These are phyloP conservation scores for Annulohypoxylon bovei DNA, from an alignment of 495 filamentous ascomycete genomes.

Conservation along the genomic window DNA sequence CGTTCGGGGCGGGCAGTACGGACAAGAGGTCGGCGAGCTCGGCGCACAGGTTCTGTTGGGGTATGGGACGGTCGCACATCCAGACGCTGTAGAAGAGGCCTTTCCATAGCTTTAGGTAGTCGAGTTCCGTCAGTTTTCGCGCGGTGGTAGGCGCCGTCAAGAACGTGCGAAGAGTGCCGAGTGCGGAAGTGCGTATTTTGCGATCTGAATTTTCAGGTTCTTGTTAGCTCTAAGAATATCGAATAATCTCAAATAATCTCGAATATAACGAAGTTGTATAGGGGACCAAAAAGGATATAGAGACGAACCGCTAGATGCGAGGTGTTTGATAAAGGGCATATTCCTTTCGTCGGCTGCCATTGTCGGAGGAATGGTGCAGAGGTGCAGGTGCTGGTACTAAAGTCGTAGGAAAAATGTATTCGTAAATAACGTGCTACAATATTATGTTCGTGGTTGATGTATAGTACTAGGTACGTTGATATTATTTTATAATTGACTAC, in stretches of 20 bases:
- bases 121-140: constrained; percentile 69
- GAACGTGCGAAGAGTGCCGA: constrained; percentile 81
- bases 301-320: constrained; percentile 61
- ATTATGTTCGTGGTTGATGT: too few relatives aligned
- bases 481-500: neutral
- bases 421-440: too few relatives aligned
- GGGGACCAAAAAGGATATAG: neutral
- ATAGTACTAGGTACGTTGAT: neutral
- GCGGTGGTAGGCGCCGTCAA: constrained; percentile 69
- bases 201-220: constrained; percentile 64
- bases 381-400: neutral
- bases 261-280: neutral
- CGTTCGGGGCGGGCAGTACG: constrained; percentile 66
- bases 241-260: neutral
- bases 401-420: neutral
- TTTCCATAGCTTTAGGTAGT: constrained; percentile 94
- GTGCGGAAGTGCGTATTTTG: constrained; percentile 80
- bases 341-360: constrained; percentile 57
- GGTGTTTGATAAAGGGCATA: constrained; percentile 63
- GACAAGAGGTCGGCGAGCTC: constrained; percentile 79
- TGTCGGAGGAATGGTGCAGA: neutral
- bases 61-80: constrained; percentile 89
- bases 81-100: constrained; percentile 96
- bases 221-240: constrained; percentile 10
- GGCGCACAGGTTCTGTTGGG: constrained; percentile 83